A percentile compares a stretch with the other conserved stretches of the same genome.
Conservation (phyloP, 805 yeast genomes). For the Ogataea corticis region DNA sequence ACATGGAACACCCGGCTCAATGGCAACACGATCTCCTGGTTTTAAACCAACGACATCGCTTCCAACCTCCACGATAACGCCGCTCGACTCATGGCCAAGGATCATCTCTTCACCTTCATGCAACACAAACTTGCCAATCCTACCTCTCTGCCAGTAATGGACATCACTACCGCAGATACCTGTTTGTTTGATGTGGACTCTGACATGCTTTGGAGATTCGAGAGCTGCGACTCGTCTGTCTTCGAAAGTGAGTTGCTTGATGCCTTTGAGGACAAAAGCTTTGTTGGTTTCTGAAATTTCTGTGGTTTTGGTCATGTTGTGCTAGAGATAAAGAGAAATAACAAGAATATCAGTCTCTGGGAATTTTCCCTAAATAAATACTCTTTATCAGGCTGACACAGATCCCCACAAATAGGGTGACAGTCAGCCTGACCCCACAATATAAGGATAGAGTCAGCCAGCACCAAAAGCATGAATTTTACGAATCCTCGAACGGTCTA, state of each 20-base stretch:
- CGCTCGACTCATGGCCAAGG: slow-evolving; percentile 85
- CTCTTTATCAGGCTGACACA: background rate
- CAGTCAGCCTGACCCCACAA: slow-evolving; percentile 1
- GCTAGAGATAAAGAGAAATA: background rate
- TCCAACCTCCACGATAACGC: slow-evolving; percentile 73
- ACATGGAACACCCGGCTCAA: slow-evolving; percentile 88
- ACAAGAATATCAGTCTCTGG: no score
- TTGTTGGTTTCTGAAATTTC: slow-evolving; percentile 25
- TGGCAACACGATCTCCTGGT: slow-evolving; percentile 83
- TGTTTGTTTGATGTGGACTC: slow-evolving; percentile 73
- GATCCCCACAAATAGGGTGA: slow-evolving; percentile 1
- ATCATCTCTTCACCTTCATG: slow-evolving; percentile 51
- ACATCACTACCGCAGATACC: slow-evolving; percentile 90
- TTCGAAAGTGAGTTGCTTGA: slow-evolving; percentile 64
- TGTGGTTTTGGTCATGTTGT: background rate
- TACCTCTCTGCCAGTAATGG: slow-evolving; percentile 63
- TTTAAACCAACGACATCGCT: slow-evolving; percentile 58
- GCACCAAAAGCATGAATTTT: no score
- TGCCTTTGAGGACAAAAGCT: slow-evolving; percentile 64
- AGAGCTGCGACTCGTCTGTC: slow-evolving; percentile 65
- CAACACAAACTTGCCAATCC: slow-evolving; percentile 20
- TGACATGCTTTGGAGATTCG: slow-evolving; percentile 63
- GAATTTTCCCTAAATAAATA: background rate
- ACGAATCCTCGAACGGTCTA: no score
- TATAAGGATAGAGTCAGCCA: no score